These are phyloP conservation scores for Coniochaeta ligniaria DNA, from an alignment of 2,329 filamentous ascomycete species.

Conservation along the genomic window DNA sequence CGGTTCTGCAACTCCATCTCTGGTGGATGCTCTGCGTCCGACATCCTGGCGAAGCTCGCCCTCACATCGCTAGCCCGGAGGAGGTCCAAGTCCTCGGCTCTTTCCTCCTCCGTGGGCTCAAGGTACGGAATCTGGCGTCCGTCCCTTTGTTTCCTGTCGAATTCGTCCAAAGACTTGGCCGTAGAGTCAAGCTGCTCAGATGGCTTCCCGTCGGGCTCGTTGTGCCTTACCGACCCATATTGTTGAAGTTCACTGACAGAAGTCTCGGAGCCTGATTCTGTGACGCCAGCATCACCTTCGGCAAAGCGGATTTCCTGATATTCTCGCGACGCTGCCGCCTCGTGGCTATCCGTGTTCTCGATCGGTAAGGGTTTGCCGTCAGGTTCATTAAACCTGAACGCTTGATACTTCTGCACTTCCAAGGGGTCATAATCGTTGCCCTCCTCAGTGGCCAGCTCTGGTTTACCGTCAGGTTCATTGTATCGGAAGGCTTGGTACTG, in stretches of 20 bases:
- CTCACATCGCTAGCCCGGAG: conserved; percentile 1
- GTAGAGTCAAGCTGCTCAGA: conserved; percentile 22
- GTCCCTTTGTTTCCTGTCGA: conserved; percentile 19
- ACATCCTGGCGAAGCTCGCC: not conserved
- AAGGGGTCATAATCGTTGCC: conserved; percentile 7
- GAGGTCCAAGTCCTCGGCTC: conserved; percentile 15
- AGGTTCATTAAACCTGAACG: conserved; percentile 15
- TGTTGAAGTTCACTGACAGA: conserved; percentile 13
- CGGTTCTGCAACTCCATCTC: conserved; percentile 14
- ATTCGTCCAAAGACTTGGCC: conserved; percentile 27
- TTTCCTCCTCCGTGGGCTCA: conserved; percentile 5
- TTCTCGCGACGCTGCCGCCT: conserved; percentile 30
- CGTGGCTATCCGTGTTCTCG: conserved; percentile 9
- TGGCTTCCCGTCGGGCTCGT: conserved; percentile 19
- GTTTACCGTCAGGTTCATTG: conserved; percentile 12
- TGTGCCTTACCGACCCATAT: conserved; percentile 16
- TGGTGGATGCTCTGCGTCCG: not conserved
- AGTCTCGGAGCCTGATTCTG: not conserved
- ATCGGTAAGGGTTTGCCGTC: conserved; percentile 10
- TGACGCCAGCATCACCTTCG: conserved; percentile 12
- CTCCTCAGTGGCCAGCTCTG: conserved; percentile 2
- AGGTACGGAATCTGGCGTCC: not conserved
- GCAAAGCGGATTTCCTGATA: conserved; percentile 21
- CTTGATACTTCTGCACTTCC: conserved; percentile 13
- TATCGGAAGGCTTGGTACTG: conserved; percentile 27